Evolutionary conservation across 768 basidiomycete genomes (phyloP).

Genomic region (Mycena capillaripes): DNA sequence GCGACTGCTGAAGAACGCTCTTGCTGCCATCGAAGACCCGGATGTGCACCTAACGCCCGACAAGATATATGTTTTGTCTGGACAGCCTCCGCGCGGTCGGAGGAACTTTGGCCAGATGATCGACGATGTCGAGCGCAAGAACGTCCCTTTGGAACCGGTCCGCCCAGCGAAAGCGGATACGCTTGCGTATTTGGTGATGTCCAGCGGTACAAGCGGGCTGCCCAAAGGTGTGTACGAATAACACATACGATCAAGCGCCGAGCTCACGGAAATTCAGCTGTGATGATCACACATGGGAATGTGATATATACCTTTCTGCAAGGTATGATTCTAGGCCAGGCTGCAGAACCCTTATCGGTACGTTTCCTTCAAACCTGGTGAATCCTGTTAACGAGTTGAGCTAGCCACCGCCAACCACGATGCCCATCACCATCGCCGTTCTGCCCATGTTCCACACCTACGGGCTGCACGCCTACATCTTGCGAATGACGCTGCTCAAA

Average conservation of each 20-base stretch:
- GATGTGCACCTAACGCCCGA: constrained; percentile 52
- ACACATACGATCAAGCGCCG: not conserved
- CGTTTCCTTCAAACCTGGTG: constrained; percentile 30
- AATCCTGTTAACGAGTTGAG: not conserved
- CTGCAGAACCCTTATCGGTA: constrained; percentile 55
- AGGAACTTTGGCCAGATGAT: constrained; percentile 62
- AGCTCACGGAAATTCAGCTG: constrained; percentile 55
- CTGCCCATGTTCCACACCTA: constrained; percentile 80
- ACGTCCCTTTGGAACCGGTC: constrained; percentile 57
- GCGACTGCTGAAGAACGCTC: constrained; percentile 47
- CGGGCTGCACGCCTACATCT: constrained; percentile 65
- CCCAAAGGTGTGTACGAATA: constrained; percentile 69
- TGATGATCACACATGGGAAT: constrained; percentile 82
- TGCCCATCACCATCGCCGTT: constrained; percentile 66
- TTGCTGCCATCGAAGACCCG: constrained; percentile 34
- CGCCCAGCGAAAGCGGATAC: constrained; percentile 65
- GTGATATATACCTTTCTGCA: constrained; percentile 61
- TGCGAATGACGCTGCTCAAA: constrained; percentile 64
- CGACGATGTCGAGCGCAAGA: constrained; percentile 50
- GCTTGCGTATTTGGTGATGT: constrained; percentile 79
- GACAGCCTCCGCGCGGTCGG: constrained; percentile 51
- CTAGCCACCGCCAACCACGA: not conserved
- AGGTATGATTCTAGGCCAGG: constrained; percentile 45
- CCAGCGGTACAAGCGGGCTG: constrained; percentile 82
- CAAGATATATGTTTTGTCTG: constrained; percentile 66